phyloP scores from a whole-genome alignment of 2,329 filamentous ascomycete genomes.

The Xylogone sp. region DNA sequence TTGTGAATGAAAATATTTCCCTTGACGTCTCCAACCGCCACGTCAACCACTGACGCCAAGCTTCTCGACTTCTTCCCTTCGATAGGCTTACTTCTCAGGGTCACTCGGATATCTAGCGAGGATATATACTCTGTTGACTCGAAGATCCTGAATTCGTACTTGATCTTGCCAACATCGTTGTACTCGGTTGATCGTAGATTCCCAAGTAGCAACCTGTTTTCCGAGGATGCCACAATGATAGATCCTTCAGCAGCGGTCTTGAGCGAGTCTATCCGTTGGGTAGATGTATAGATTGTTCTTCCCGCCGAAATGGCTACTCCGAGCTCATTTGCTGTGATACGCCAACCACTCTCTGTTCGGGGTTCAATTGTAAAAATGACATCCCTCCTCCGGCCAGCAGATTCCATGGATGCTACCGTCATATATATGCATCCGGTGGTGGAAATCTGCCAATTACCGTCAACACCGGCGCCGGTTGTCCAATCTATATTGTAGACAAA shows the following conservation, averaged over 20 bases:
- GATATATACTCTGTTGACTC: slow-evolving; percentile 61
- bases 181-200: slow-evolving; percentile 33
- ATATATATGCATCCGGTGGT: slow-evolving; percentile 29
- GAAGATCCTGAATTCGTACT: slow-evolving; percentile 55
- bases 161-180: slow-evolving; percentile 36
- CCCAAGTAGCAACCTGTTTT: slow-evolving; percentile 58
- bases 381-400: slow-evolving; percentile 26
- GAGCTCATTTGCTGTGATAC: slow-evolving; percentile 30
- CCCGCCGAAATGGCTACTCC: slow-evolving; percentile 21
- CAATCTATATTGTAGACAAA: slow-evolving; percentile 56
- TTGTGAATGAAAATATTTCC: slow-evolving; percentile 81
- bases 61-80: slow-evolving; percentile 23
- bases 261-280: slow-evolving; percentile 41
- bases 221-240: slow-evolving; percentile 52
- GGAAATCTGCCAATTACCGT: slow-evolving; percentile 36
- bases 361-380: slow-evolving; percentile 30
- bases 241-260: slow-evolving; percentile 50
- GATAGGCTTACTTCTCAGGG: slow-evolving; percentile 14
- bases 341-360: slow-evolving; percentile 25
- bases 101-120: slow-evolving; percentile 59
- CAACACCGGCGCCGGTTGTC: slow-evolving; percentile 42
- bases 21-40: slow-evolving; percentile 72
- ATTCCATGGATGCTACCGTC: slow-evolving; percentile 31
- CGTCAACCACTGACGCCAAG: slow-evolving; percentile 51
- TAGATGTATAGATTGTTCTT: slow-evolving; percentile 37